Percentiles rank a stretch among this genome's conserved stretches.
Evolutionary conservation across 805 yeast species (phyloP).

Genomic region (Maudiozyma serrabonitensis): DNA sequence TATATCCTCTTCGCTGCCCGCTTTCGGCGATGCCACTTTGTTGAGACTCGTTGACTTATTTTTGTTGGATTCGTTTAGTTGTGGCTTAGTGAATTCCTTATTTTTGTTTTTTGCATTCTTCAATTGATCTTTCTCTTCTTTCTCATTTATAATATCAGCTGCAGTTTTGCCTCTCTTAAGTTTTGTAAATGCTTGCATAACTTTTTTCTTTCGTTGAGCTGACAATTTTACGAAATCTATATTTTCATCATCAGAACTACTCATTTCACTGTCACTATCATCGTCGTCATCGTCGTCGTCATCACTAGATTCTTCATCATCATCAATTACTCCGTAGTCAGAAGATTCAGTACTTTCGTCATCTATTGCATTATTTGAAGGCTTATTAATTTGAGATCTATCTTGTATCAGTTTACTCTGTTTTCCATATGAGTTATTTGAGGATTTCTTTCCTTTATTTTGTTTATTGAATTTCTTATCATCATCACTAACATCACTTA

Average conservation of each 20-base stretch:
- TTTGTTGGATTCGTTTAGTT: constrained; percentile 33
- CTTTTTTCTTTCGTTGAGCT: constrained; percentile 52
- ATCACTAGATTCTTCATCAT: constrained; percentile 22
- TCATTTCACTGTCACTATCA: constrained; percentile 34
- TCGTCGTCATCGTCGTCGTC: constrained; percentile 29
- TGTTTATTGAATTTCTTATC: constrained; percentile 10
- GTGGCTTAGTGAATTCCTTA: constrained; percentile 2
- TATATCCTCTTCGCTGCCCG: constrained; percentile 31
- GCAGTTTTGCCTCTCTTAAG: constrained; percentile 30
- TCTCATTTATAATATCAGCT: constrained; percentile 9
- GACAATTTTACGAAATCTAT: constrained; percentile 66
- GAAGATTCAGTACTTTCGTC: constrained; percentile 18
- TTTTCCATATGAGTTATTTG: constrained; percentile 23
- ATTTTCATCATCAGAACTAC: constrained; percentile 55
- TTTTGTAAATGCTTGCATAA: constrained; percentile 39
- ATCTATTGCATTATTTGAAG: constrained; percentile 12
- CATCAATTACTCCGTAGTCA: constrained; percentile 20
- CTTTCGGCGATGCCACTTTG: constrained; percentile 3
- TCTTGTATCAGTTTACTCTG: constrained; percentile 30
- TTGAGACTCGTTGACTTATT: constrained; percentile 27
- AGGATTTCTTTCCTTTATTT: constrained; percentile 12
- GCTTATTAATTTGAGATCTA: constrained; percentile 18
- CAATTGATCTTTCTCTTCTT: constrained; percentile 3
- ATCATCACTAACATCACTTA: constrained; percentile 32
- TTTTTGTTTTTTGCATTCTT: constrained; percentile 1